Conservation (phyloP, 352 stramenopile genomes). For the Phytophthora europaea region DNA sequence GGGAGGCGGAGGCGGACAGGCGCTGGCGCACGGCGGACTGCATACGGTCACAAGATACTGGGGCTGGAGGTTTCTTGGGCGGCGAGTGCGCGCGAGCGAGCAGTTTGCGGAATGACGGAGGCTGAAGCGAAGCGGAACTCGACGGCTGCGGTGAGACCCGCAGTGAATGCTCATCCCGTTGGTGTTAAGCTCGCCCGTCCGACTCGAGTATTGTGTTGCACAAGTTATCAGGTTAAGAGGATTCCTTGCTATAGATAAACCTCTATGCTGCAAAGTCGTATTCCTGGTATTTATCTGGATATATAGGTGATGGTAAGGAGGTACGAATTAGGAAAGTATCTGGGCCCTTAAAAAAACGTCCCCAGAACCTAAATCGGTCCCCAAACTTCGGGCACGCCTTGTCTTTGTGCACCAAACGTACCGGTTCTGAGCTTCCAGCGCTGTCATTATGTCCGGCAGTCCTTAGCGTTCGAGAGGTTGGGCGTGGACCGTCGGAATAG, state of each 20-base stretch:
- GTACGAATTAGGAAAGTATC: conserved; percentile 7
- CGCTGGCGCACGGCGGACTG: conserved; percentile 38
- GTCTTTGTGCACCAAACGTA: conserved; percentile 3
- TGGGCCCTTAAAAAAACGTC: conserved; percentile 30
- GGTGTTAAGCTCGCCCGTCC: conserved; percentile 18
- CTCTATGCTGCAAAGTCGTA: background rate
- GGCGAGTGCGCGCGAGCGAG: conserved; percentile 30
- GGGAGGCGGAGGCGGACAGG: conserved; percentile 11
- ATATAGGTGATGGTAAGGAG: conserved; percentile 11
- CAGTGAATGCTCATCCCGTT: conserved; percentile 34
- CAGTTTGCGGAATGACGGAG: conserved; percentile 42
- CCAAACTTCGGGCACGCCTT: conserved; percentile 11
- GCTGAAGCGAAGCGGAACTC: conserved; percentile 31
- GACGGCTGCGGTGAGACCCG: conserved; percentile 17
- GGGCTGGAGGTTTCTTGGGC: background rate
- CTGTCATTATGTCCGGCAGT: background rate
- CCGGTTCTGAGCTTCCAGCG: background rate
- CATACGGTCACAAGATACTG: conserved; percentile 24
- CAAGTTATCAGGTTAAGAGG: background rate
- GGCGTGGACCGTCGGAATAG: conserved; percentile 39
- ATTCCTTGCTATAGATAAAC: background rate
- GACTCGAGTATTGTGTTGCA: background rate
- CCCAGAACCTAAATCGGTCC: conserved; percentile 32
- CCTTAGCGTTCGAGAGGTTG: conserved; percentile 11
- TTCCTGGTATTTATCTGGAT: background rate